Evolutionary conservation across 495 filamentous ascomycete species (phyloP).

Genomic region (Talaromyces wortmannii): DNA sequence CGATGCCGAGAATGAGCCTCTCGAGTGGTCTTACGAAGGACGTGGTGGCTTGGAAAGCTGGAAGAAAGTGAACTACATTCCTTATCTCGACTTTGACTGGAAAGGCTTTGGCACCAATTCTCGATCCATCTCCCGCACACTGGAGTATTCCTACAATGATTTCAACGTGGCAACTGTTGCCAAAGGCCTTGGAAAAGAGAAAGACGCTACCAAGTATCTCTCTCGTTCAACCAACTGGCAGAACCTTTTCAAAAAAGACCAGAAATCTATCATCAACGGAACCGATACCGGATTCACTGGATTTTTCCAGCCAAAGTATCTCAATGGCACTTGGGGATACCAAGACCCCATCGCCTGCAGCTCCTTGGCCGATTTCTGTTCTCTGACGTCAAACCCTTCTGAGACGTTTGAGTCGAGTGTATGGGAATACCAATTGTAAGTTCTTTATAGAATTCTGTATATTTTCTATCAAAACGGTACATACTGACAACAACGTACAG

Average conservation of each 20-base stretch:
- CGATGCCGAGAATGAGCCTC: slow-evolving; percentile 58
- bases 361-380: slow-evolving; percentile 27
- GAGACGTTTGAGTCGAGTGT: slow-evolving; percentile 56
- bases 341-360: slow-evolving; percentile 39
- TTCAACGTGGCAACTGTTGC: slow-evolving; percentile 53
- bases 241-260: slow-evolving; percentile 46
- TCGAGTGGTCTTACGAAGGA: slow-evolving; percentile 54
- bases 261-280: slow-evolving; percentile 41
- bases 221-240: slow-evolving; percentile 47
- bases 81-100: slow-evolving; percentile 54
- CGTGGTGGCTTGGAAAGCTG: slow-evolving; percentile 52
- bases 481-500: slow-evolving; percentile 24
- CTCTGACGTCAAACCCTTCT: slow-evolving; percentile 44
- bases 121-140: slow-evolving; percentile 51
- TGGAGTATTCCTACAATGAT: slow-evolving; percentile 63
- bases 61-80: slow-evolving; percentile 54
- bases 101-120: slow-evolving; percentile 58
- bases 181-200: slow-evolving; percentile 34
- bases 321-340: slow-evolving; percentile 22
- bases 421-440: slow-evolving; percentile 51
- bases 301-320: slow-evolving; percentile 32
- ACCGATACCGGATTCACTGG: slow-evolving; percentile 24
- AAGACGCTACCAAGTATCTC: slow-evolving; percentile 40
- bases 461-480: slow-evolving; percentile 21
- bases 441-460: slow-evolving; percentile 1